phyloP scores from a whole-genome alignment of 2,329 filamentous ascomycete species.

The Talaromyces pinophilus region DNA sequence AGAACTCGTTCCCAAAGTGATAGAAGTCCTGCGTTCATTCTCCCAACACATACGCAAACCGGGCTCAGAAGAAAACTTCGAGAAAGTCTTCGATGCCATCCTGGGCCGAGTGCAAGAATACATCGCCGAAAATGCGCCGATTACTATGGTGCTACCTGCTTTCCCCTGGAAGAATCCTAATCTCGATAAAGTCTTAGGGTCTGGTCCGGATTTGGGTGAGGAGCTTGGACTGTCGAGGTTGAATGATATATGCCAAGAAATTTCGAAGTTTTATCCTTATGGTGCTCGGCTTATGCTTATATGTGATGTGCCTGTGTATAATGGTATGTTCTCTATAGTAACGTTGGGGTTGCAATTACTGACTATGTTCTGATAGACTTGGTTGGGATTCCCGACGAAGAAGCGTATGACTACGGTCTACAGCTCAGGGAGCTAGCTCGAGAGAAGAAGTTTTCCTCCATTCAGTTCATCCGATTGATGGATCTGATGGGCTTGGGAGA shows the following conservation, averaged over 20 bases:
- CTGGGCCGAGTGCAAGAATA: not conserved
- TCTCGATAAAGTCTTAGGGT: constrained; percentile 38
- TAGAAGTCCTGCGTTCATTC: constrained; percentile 1
- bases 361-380: constrained; percentile 44
- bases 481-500: constrained; percentile 16
- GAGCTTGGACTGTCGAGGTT: constrained; percentile 45
- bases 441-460: constrained; percentile 43
- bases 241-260: constrained; percentile 43
- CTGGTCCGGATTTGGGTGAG: constrained; percentile 46
- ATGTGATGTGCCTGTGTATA: constrained; percentile 17
- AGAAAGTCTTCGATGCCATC: constrained; percentile 9
- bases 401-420: constrained; percentile 57
- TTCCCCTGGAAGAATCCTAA: constrained; percentile 38
- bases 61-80: constrained; percentile 14
- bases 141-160: constrained; percentile 33
- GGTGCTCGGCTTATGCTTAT: constrained; percentile 33
- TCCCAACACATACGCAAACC: constrained; percentile 10
- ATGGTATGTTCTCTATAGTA: not conserved
- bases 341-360: not conserved
- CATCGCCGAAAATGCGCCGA: constrained; percentile 12
- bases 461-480: constrained; percentile 54
- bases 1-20: constrained; percentile 5
- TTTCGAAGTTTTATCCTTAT: constrained; percentile 42
- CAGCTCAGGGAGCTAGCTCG: constrained; percentile 45
- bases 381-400: constrained; percentile 48